Base-by-base conservation (phyloP, 2,329 filamentous ascomycete genomes). In the Xylaria digitata region DNA sequence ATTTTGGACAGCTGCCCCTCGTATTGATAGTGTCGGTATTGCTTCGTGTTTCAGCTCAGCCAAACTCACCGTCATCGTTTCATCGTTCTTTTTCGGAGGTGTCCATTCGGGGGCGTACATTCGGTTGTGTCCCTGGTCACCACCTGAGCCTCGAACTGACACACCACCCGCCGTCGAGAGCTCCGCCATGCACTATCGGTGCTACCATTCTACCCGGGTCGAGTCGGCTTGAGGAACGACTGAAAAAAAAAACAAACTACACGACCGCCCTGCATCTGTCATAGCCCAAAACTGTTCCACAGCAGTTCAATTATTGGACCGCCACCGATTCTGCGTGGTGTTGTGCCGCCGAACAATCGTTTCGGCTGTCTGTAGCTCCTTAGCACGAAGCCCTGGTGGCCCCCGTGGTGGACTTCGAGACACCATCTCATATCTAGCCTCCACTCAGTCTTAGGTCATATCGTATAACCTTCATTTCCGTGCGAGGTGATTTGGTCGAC, bases 361-460 rank as follows among this genome's bases (percentile, higher is more conserved):
- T 72, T 71, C 70, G 72, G 73, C 59, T 69, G 53, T 69, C 70
- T 71, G 67, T 72, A 71, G 60, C 63, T 63, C 48, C 58, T 67
- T 67, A 60, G 65, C 66, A 61, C 50, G 53, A 72, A 49, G 68
- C 70, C 73, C 70, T 67, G 61, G 64, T 61, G 40, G 52, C 54
- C 49, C 55, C 34, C 57, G 60, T 68, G 42, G 65, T 63, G 50
- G 52, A 21, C 52, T 49, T 55, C n/a, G 26, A 63, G 37, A 21
- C 43, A 56, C 19, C 34, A 15, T 43, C 53, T 57, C 50, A 48
- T 43, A 60, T 43, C 42, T 43, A 56, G 66, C 40, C 37, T 45
- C 54, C 32, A 48, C 21, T 49, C 37, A 30, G 40, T 37, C 52
- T 7, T 17, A 26, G 52, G 66, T 67, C 48, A 45, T 50, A 65